Base-by-base conservation (phyloP, 371 early-diverging fungal genomes). In the Mortierella sp. region DNA sequence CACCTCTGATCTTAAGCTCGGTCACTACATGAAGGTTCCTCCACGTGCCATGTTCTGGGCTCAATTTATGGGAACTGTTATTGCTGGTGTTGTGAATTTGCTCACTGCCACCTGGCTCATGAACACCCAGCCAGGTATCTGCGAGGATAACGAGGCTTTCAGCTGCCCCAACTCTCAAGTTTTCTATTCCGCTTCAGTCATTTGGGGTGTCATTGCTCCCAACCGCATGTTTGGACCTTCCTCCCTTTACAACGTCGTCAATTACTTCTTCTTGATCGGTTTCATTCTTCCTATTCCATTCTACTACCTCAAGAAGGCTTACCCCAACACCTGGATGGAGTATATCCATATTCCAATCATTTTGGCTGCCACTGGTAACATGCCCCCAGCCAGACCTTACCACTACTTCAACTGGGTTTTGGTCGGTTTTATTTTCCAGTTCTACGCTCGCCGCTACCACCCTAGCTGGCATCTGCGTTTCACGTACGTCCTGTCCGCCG, bases 171-270 rank as follows among this genome's bases (percentile, higher is more conserved):
- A 64, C 64, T 73, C 80, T 61, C 54, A 56, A 49, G 76, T 68
- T 12, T 83, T 85, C 61, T 72, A 84, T 72, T 72, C 76, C 8
- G 83, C 85, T 34, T 72, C 84, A 0, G 83, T 85, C 56, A 74
- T 83, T 34, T 93, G 91, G 93, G 93, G 94, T 47, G 86, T 90
- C 10, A 88, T 94, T 34, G 93, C 92, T 12, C 94, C 95, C 8
- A 56, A 83, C n/a, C 83, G 82, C 17, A 89, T 92, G 88, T 94
- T 93, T 78, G 93, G 93, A 17, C 84, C 85, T 10, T 75, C 68
- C 8, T 88, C 90, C 12, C 76, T 83, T 1, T 94, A 94, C 85
- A 85, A 87, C 63, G 75, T 86, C 6, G 53, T 88, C 40, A 70
- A 88, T 37, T 89, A 85, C 70, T 77, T 86, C 67, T 89, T 91